Evolutionary conservation across 352 stramenopile species (phyloP).

Genomic region (Vaucheria bursata): DNA sequence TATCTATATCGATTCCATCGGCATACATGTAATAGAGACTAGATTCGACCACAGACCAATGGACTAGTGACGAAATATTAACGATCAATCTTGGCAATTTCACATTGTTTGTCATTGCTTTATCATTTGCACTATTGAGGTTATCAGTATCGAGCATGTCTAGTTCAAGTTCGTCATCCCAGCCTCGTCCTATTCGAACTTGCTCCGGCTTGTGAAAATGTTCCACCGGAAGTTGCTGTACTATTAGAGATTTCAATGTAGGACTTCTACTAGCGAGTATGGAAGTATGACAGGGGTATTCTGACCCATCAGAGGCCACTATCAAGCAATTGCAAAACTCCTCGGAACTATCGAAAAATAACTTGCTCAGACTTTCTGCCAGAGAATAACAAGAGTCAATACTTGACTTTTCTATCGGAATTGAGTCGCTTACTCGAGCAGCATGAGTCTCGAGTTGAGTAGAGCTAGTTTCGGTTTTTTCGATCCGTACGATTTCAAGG

Average conservation of each 20-base stretch:
- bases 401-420: too few relatives aligned
- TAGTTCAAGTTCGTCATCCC: background rate
- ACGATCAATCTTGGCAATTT: too few relatives aligned
- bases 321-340: constrained; percentile 14
- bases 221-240: background rate
- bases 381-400: too few relatives aligned
- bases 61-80: too few relatives aligned
- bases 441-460: too few relatives aligned
- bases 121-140: background rate
- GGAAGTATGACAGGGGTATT: constrained; percentile 18
- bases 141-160: background rate
- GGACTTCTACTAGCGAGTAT: constrained; percentile 28
- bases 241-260: constrained; percentile 2
- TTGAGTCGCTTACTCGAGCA: too few relatives aligned
- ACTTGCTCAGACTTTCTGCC: too few relatives aligned
- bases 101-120: too few relatives aligned
- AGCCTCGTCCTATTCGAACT: background rate
- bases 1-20: too few relatives aligned
- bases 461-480: too few relatives aligned
- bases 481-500: constrained; percentile 42
- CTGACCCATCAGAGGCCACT: constrained; percentile 18
- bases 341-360: background rate
- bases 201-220: background rate
- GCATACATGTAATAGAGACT: too few relatives aligned
- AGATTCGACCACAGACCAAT: too few relatives aligned